Percentiles rank a stretch among this genome's conserved stretches.
These are phyloP conservation scores for Hamamelis virginiana DNA, from an alignment of 164 flowering plant species.

Conservation along the genomic window DNA sequence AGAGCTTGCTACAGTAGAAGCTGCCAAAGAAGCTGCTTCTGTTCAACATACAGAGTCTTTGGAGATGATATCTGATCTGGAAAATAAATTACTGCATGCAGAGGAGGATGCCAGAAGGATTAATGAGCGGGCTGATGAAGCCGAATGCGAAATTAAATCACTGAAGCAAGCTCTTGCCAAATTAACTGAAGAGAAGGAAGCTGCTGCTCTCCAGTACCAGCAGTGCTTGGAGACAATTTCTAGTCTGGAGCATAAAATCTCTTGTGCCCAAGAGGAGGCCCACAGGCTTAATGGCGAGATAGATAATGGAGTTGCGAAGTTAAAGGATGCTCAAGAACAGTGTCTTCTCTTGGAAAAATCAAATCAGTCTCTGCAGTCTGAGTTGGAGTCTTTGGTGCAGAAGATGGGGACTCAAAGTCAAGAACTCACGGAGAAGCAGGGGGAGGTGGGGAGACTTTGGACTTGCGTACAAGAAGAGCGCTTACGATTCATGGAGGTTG, in stretches of 20 bases:
- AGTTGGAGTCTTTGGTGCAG: slow-evolving; percentile 40
- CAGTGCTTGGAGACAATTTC: slow-evolving; percentile 52
- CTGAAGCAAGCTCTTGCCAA: slow-evolving; percentile 36
- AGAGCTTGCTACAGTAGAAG: slow-evolving; percentile 36
- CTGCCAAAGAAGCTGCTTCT: slow-evolving; percentile 48
- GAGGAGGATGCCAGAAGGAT: slow-evolving; percentile 43
- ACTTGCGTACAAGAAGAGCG: slow-evolving; percentile 59
- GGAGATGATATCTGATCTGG: slow-evolving; percentile 42
- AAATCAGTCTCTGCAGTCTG: slow-evolving; percentile 50
- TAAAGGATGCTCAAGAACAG: slow-evolving; percentile 56
- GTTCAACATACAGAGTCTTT: slow-evolving; percentile 33
- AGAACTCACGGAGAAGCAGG: slow-evolving; percentile 62
- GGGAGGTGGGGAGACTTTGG: slow-evolving; percentile 62
- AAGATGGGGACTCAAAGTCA: slow-evolving; percentile 42
- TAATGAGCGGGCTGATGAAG: slow-evolving; percentile 39
- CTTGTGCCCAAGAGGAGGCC: slow-evolving; percentile 40
- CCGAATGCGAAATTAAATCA: slow-evolving; percentile 47
- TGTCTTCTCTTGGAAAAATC: slow-evolving; percentile 49
- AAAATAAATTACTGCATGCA: slow-evolving; percentile 39
- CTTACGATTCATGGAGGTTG: slow-evolving; percentile 55
- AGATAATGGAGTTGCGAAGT: slow-evolving; percentile 39
- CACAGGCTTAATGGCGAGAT: slow-evolving; percentile 47
- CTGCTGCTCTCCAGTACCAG: slow-evolving; percentile 38
- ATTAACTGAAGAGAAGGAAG: slow-evolving; percentile 55
- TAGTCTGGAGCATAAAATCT: slow-evolving; percentile 41